Base-by-base conservation (phyloP, 805 yeast species). In the Wickerhamiella alocasiicola region DNA sequence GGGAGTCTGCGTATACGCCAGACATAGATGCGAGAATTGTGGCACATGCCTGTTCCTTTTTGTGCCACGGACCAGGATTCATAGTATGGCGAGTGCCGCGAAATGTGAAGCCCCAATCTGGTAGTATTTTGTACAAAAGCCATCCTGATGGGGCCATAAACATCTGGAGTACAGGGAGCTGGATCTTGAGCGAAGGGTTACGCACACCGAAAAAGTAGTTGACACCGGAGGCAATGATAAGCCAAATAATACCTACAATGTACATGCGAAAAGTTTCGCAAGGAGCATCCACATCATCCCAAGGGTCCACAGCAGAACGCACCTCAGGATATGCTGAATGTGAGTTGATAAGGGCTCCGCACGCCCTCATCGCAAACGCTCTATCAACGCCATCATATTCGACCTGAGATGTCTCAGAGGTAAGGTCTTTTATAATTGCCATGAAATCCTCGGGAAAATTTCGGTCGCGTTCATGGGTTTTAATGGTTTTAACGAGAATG, bases 61-160 rank as follows among this genome's bases (percentile, higher is more conserved):
- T 77, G 65, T 65, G 60, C 78, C 80, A 78, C 9, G 78, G 78
- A 7, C 81, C 79, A 2, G 78, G 78, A 53, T 74, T 74, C 41
- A 75, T 54, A 9, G 65, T 62, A 43, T 57, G 51, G 46, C 65
- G 60, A 21, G 51, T 59, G 36, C 74, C 69, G 30, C 53, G 46
- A 27, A 63, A 28, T 4, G 54, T 61, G 49, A 70, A 51, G 4
- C 67, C 63, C 60, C 61, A 63, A 44, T 66, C 68, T 18, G 80
- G 78, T 21, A 72, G 43, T 33, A 61, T 44, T 33, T 49, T 53
- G 31, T 64, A 66, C 57, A 65, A 59, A 1, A 64, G 46, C 43
- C 57, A 57, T 43, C 84, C 85, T 25, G 71, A 45, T 2, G 83
- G 82, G 56, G 66, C 75, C 5, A 79, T 66, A 48, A 78, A 60